Conservation (phyloP, 768 basidiomycete species). For the Xanthoconium purpureum region DNA sequence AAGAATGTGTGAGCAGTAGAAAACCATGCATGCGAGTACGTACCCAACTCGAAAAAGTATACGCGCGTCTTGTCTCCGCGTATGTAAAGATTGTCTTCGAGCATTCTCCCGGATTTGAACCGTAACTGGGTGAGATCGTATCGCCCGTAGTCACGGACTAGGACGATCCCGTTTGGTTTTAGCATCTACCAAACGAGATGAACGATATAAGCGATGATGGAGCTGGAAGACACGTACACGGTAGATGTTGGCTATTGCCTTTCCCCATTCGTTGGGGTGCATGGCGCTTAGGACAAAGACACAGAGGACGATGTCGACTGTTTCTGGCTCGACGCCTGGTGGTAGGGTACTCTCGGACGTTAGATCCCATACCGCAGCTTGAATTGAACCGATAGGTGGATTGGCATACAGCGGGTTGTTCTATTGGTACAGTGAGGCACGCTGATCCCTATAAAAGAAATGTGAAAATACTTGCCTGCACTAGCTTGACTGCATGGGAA, state of each 20-base stretch:
- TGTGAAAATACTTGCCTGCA: constrained; percentile 56
- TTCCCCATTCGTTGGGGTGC: constrained; percentile 89
- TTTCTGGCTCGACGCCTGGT: constrained; percentile 54
- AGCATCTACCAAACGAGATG: constrained; percentile 59
- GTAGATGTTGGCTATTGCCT: constrained; percentile 77
- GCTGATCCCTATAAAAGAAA: background rate
- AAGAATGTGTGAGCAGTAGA: background rate
- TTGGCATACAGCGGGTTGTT: constrained; percentile 65
- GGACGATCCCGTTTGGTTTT: constrained; percentile 80
- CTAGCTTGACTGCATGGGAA: constrained; percentile 80
- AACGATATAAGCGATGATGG: background rate
- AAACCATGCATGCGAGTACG: constrained; percentile 1
- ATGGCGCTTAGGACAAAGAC: constrained; percentile 94
- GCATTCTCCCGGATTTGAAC: constrained; percentile 82
- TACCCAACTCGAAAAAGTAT: constrained; percentile 92
- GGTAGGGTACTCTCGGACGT: constrained; percentile 63
- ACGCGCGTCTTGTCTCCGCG: constrained; percentile 97
- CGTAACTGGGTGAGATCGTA: constrained; percentile 93
- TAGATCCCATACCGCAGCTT: constrained; percentile 89
- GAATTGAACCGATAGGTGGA: constrained; percentile 67
- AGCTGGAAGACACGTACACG: constrained; percentile 44
- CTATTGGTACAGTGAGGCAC: constrained; percentile 36
- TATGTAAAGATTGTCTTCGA: constrained; percentile 94
- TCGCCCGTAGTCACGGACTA: constrained; percentile 93
- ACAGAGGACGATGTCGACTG: constrained; percentile 87